Evolutionary conservation across 2,329 filamentous ascomycete species (phyloP), one percentile per base, ranked within the genome.

Genomic region (Nigrospora osmanthi): DNA sequence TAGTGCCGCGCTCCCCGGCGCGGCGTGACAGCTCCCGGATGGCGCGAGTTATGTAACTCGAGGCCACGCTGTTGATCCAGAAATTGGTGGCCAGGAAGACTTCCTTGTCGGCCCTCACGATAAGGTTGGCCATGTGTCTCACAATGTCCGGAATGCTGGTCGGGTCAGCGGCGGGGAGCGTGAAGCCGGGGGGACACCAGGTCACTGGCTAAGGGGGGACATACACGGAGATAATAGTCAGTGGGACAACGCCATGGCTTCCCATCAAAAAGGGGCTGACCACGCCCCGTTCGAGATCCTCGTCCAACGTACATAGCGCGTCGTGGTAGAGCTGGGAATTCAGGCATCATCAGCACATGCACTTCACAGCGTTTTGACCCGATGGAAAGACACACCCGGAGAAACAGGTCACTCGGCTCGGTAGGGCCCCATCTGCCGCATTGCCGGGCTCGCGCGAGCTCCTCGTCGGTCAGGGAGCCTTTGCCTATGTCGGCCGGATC

Each of bases 21-120:
- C 85, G 74, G 33, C 65, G 71, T 0, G 85, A 86, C 0, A 90
- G 72, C 59, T 90, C 85, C 15, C 71, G 71, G 40, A 91, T 69
- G 0, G 82, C 81, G 56, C 86, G 75, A 4, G 78, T 85, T 37
- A 90, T 73, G 41, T 87, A 73, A 6, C 70, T 75, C 36, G 83
- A 82, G 0, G 85, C 83, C 10, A 81, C 72, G 0, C 84, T 84
- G 36, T 80, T 72, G 48, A 83, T 76, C 87, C 87, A 89, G 55
- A 80, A 87, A 54, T 87, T 89, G 0, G 87, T 90, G 0, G 81
- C 81, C 11, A 90, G 67, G 45, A 86, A 80, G 0, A 91, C 79
- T 54, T 91, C 87, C 32, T 75, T 75, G 54, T 87, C 73, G 0
- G 87, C 87, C 4, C 81, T 72, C 3, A 76, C 85, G 32, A 91